Conservation (phyloP, 1,284 basidiomycete genomes). For the Tilletia walkeri region DNA sequence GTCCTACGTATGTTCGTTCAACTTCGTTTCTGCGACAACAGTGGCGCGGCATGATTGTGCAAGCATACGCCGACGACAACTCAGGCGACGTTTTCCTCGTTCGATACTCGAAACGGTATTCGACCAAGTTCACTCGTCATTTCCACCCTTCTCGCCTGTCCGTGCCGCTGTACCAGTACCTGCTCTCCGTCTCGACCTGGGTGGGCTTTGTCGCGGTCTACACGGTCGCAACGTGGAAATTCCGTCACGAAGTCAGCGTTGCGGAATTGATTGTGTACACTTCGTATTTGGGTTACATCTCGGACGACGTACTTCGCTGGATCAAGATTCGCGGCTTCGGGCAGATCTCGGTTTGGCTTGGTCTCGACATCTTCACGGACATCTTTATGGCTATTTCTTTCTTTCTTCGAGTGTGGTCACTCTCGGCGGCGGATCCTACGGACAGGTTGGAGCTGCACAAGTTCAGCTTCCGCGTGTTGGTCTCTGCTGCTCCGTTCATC, state of each 20-base stretch:
- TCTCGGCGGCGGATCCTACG: conserved; percentile 30
- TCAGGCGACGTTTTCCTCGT: conserved; percentile 13
- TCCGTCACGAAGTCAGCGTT: conserved; percentile 29
- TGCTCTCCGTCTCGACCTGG: conserved; percentile 40
- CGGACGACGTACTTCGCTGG: conserved; percentile 42
- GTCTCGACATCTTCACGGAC: conserved; percentile 42
- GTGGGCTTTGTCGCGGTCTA: conserved; percentile 43
- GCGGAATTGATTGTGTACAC: conserved; percentile 40
- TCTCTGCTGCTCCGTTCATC: conserved; percentile 47
- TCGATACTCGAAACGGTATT: conserved; percentile 7
- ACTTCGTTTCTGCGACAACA: not conserved
- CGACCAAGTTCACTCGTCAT: conserved; percentile 33
- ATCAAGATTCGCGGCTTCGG: conserved; percentile 45
- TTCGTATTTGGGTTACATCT: conserved; percentile 42
- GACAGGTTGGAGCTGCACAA: conserved; percentile 30
- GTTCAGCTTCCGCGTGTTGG: conserved; percentile 43
- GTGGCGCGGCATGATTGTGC: conserved; percentile 13
- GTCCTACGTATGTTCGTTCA: not conserved
- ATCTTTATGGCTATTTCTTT: conserved; percentile 35
- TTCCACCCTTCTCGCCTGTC: conserved; percentile 39
- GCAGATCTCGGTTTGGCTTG: conserved; percentile 40
- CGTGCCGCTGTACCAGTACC: conserved; percentile 42
- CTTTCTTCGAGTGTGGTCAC: conserved; percentile 36
- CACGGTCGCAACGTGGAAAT: conserved; percentile 37
- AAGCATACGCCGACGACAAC: conserved; percentile 8